Base-by-base conservation (phyloP, 2,329 filamentous ascomycete species). In the Emydomyces testavorans region DNA sequence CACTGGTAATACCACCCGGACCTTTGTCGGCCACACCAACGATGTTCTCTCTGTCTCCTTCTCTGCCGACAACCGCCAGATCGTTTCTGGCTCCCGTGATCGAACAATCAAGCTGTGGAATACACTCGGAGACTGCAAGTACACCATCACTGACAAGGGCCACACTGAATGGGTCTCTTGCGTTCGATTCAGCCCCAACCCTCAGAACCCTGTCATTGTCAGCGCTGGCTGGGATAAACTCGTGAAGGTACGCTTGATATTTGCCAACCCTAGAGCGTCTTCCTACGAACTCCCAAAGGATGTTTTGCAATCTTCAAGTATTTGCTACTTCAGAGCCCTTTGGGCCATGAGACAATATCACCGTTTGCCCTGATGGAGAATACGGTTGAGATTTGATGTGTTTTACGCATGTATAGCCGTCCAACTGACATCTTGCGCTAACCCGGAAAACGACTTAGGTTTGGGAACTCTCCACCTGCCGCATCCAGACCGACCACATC, bases 311-410 rank as follows among this genome's bases (percentile, higher is more conserved):
- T 80, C 67, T 71, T 68, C 75, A 88, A 87, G 89, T 96, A 96
- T 96, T 96, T 96, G 92, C 92, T 96, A 96, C 92, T 98, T 96
- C 90, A 95, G 92, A 98, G 88, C 87, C 80, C 65, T 74, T 71
- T 71, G 42, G 79, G 89, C 87, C 72, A 94, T 96, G 92, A 98
- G 90, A 98, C 86, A 81, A 93, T 76, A 80, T 84, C 84, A 90
- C 88, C 85, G 75, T 78, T 59, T 64, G 62, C 63, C 52, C 64
- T 67, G 65, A 67, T 66, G 63, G 60, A 67, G 58, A 34, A n/a
- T 11, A n/a, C 20, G n/a, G n/a, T 21, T 48, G 16, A 32, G 20
- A 28, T 23, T 26, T 3, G 32, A 10, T 49, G 8, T 37, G 21
- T 6, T 45, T 8, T 44, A 18, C 21, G 21, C 34, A 16, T 35